These are phyloP conservation scores for Spathaspora passalidarum DNA, from an alignment of 805 yeast genomes.

Conservation along the genomic window DNA sequence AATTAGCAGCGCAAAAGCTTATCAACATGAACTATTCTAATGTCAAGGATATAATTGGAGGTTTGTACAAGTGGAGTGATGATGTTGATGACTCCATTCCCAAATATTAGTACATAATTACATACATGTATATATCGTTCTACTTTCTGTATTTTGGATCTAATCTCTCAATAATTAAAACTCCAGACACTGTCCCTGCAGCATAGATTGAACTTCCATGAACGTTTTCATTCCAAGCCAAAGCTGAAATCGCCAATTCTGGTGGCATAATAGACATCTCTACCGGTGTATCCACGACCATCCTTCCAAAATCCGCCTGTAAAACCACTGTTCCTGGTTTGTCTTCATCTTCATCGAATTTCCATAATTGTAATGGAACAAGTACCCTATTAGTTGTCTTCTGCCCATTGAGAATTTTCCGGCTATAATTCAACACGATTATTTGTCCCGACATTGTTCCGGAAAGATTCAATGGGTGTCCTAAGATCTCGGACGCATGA, in stretches of 20 bases:
- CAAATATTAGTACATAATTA: slow-evolving; percentile 40
- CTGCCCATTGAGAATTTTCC: slow-evolving; percentile 33
- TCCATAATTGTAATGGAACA: slow-evolving; percentile 41
- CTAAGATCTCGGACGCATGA: slow-evolving; percentile 27
- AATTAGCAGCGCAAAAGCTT: slow-evolving; percentile 61
- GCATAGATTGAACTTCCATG: slow-evolving; percentile 47
- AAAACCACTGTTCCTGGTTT: slow-evolving; percentile 12
- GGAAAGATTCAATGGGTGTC: slow-evolving; percentile 35
- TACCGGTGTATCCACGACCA: slow-evolving; percentile 27
- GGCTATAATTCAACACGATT: slow-evolving; percentile 32
- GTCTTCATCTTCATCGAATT: slow-evolving; percentile 13
- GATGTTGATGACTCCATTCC: slow-evolving; percentile 62
- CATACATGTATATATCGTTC: slow-evolving; percentile 2
- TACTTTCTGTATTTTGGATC: slow-evolving; percentile 18
- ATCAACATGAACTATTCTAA: slow-evolving; percentile 44
- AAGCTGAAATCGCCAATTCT: slow-evolving; percentile 45
- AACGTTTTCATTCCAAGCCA: slow-evolving; percentile 57
- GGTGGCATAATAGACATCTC: slow-evolving; percentile 43
- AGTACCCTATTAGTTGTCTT: slow-evolving; percentile 35
- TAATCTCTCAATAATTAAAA: slow-evolving; percentile 44
- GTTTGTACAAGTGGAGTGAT: slow-evolving; percentile 65
- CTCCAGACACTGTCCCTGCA: slow-evolving; percentile 50
- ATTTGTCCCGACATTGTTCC: slow-evolving; percentile 37
- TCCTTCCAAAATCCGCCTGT: slow-evolving; percentile 26
- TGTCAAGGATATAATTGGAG: slow-evolving; percentile 75